Conservation (phyloP, 345 rosid genomes). For the Carallia pectinifolia region DNA sequence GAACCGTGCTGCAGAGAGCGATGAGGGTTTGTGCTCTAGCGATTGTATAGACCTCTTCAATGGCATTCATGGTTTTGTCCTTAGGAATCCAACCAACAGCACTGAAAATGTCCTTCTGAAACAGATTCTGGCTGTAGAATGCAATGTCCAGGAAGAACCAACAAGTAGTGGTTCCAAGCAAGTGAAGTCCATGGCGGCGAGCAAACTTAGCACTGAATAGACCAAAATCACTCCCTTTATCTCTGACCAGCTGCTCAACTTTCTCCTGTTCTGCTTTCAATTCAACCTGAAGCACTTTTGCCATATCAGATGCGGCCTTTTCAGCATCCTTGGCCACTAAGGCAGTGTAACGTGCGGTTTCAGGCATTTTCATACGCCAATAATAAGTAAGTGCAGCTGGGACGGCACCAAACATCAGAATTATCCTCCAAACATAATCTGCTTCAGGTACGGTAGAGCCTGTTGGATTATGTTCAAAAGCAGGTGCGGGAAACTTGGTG, state of each 20-base stretch:
- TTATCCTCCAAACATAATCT: conserved; percentile 64
- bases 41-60: conserved; percentile 58
- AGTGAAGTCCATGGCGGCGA: conserved; percentile 50
- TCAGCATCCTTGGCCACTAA: conserved; percentile 59
- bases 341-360: conserved; percentile 80
- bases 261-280: conserved; percentile 50
- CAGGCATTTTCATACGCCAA: conserved; percentile 78
- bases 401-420: conserved; percentile 67
- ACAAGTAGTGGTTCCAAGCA: conserved; percentile 56
- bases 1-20: conserved; percentile 70
- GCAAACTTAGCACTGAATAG: conserved; percentile 49
- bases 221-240: conserved; percentile 40
- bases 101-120: conserved; percentile 70
- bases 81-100: conserved; percentile 74
- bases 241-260: conserved; percentile 10
- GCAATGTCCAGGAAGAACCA: conserved; percentile 81
- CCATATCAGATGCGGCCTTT: conserved; percentile 66
- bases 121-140: conserved; percentile 68
- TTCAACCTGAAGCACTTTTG: conserved; percentile 67
- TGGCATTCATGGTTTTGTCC: conserved; percentile 61
- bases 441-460: conserved; percentile 60
- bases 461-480: conserved; percentile 30
- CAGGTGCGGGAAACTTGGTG: conserved; percentile 36
- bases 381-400: conserved; percentile 67
- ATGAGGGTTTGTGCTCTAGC: conserved; percentile 61